These are phyloP conservation scores for Fusarium sp. DNA, from an alignment of 2,329 filamentous ascomycete species.

Conservation along the genomic window DNA sequence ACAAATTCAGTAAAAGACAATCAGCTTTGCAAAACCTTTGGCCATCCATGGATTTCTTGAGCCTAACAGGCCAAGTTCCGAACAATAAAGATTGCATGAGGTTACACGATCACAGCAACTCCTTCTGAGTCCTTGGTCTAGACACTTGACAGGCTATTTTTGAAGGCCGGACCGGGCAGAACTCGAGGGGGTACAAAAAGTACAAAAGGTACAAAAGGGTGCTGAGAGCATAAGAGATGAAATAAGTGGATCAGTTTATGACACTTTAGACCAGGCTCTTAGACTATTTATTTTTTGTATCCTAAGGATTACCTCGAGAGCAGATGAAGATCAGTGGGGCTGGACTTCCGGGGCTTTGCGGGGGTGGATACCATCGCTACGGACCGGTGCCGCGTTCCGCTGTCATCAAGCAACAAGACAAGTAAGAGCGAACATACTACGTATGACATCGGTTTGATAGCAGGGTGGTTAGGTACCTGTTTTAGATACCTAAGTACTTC, in stretches of 20 bases:
- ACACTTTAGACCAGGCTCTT: neutral
- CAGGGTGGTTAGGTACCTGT: neutral
- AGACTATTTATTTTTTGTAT: neutral
- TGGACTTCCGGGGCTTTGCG: conserved; percentile 1
- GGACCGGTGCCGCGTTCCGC: conserved; percentile 16
- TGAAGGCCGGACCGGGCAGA: too few species aligned
- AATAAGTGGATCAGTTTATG: neutral
- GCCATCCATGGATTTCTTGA: too few species aligned
- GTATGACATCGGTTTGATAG: neutral
- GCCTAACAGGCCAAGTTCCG: too few species aligned
- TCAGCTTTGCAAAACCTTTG: too few species aligned
- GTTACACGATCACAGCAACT: too few species aligned
- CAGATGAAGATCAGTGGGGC: conserved; percentile 7
- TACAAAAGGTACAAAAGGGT: too few species aligned
- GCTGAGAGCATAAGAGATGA: neutral
- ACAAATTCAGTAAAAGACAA: too few species aligned
- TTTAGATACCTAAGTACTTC: neutral
- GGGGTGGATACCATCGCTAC: neutral
- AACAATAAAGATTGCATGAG: too few species aligned
- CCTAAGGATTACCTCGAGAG: neutral
- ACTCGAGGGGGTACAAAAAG: neutral
- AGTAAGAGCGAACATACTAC: neutral
- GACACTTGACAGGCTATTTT: neutral
- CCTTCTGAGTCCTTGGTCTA: too few species aligned
- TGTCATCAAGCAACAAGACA: neutral